Evolutionary conservation across 1,139 yeast genomes (phyloP), one percentile per base, ranked within the genome.

Genomic region (Taiozyma onychis): DNA sequence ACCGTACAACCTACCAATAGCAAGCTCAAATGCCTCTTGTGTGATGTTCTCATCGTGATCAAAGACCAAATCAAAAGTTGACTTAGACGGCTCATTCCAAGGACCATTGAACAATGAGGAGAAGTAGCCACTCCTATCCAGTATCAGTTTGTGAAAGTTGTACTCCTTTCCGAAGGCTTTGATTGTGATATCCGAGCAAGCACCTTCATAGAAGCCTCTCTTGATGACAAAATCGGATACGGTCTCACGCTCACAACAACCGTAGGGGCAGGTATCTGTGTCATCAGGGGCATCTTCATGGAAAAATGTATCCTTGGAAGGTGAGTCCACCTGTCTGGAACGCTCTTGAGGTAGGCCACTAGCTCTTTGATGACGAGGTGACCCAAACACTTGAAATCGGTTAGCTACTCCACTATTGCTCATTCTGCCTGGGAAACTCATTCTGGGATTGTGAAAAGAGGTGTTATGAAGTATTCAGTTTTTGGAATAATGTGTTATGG

Each of bases 121-220:
- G 58, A 78, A 78, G 54, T 75, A 78, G 1, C 76, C 74, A 48
- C 77, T 67, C 47, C 76, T 67, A 51, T 69, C 71, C 37, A 78
- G 63, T n/a, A 77, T 65, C 45, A 78, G 57, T 52, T 68, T 66
- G 55, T 78, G 83, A 5, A 78, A 61, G 18, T 61, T 61, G 56
- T 75, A 78, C 14, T 64, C 64, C 39, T 66, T 65, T 2, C 67
- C 73, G 57, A 78, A 78, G 1, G 80, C 81, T 48, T 51, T 59
- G 13, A 78, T 63, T 0, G 73, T 66, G 39, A 77, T 76, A 58
- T 78, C 83, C 2, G 77, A 73, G 51, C 76, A 74, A 4, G 68
- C 67, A 1, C 81, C 82, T 43, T 70, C 70, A 13, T 73, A 50
- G 51, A 69, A 69, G 1, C 76, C 79, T 48, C 68, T 62, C 42